Conservation (phyloP, 2,329 filamentous ascomycete species). For the Nemania sp. region DNA sequence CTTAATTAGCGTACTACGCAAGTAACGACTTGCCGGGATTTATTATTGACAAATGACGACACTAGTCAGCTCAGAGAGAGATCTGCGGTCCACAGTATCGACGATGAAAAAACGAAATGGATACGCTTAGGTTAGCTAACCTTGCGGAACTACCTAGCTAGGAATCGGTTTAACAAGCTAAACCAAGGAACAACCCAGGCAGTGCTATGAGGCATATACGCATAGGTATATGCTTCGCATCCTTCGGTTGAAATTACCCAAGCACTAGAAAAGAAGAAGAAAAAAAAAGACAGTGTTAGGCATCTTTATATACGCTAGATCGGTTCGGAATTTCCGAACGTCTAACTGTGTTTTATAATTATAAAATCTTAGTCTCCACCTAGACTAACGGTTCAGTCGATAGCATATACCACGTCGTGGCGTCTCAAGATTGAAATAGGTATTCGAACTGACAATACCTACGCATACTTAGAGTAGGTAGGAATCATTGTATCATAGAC, state of each 20-base stretch:
- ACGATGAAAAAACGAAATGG: slow-evolving; percentile 22
- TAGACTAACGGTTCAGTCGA: too few species aligned
- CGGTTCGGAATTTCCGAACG: too few species aligned
- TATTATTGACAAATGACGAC: slow-evolving; percentile 28
- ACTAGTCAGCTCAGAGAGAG: slow-evolving; percentile 8
- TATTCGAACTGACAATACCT: too few species aligned
- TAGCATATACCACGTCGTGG: too few species aligned
- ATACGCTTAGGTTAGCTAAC: slow-evolving; percentile 9
- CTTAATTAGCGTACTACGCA: neutral
- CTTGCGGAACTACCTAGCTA: slow-evolving; percentile 2
- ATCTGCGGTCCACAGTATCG: slow-evolving; percentile 21
- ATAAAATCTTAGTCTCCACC: too few species aligned
- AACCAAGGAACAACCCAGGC: neutral
- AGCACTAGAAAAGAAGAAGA: neutral
- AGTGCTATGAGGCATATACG: neutral
- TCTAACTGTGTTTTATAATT: too few species aligned
- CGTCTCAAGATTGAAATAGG: too few species aligned
- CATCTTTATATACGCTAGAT: too few species aligned
- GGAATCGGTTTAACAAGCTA: slow-evolving; percentile 12
- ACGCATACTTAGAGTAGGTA: too few species aligned
- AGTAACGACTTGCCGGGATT: neutral
- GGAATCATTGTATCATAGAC: too few species aligned
- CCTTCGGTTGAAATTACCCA: neutral
- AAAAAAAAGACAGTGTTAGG: neutral
- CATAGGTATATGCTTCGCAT: neutral